Conservation (phyloP, 2,329 filamentous ascomycete genomes). For the Purpureocillium lavendulum region DNA sequence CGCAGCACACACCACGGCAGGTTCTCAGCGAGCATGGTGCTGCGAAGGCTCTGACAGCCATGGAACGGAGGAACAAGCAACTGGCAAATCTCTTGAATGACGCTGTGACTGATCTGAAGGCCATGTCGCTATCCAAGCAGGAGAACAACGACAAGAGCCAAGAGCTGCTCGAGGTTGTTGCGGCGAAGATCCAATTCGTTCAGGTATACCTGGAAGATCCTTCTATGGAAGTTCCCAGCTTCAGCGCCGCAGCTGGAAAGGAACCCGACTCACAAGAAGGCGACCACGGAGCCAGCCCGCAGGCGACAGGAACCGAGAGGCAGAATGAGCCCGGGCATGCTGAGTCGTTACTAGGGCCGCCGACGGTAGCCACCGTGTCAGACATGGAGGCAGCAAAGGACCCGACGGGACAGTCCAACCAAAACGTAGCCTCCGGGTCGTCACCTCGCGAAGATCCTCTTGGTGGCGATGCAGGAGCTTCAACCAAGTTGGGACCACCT, state of each 20-base stretch:
- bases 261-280: background rate
- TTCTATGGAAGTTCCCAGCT: slow-evolving; percentile 37
- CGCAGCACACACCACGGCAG: slow-evolving; percentile 27
- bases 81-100: slow-evolving; percentile 61
- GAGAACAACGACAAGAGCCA: slow-evolving; percentile 40
- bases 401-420: too few species aligned
- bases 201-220: slow-evolving; percentile 54
- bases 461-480: background rate
- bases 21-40: slow-evolving; percentile 25
- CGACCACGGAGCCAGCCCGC: too few species aligned
- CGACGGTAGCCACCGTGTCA: too few species aligned
- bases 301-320: too few species aligned
- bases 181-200: slow-evolving; percentile 57
- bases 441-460: slow-evolving; percentile 3
- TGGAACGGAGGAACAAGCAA: slow-evolving; percentile 59
- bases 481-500: background rate
- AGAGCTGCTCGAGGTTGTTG: slow-evolving; percentile 48
- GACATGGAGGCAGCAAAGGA: too few species aligned
- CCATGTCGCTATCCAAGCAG: slow-evolving; percentile 41
- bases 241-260: background rate
- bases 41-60: slow-evolving; percentile 31
- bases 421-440: too few species aligned
- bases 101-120: slow-evolving; percentile 54
- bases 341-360: too few species aligned
- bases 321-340: too few species aligned